phyloP scores from a whole-genome alignment of 768 basidiomycete species.

The Auricularia cornea region DNA sequence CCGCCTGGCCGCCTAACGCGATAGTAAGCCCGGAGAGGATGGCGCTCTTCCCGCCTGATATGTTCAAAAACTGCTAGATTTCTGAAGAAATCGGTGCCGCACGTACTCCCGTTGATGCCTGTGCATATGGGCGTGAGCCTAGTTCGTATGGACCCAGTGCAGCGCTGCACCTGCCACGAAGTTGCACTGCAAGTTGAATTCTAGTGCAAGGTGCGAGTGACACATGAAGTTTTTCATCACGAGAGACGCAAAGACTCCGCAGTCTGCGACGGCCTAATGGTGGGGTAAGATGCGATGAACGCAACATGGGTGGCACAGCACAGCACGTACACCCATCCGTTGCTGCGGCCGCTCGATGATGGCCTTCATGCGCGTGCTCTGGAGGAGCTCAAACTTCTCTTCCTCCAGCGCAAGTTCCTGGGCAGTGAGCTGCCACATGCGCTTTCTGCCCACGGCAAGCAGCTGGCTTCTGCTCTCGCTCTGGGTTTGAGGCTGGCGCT shows the following conservation, averaged over 20 bases:
- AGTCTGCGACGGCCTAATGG: conserved; percentile 64
- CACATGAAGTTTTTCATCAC: conserved; percentile 96
- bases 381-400: not conserved
- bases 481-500: too few relatives aligned
- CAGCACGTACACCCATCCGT: not conserved
- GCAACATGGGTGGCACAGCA: not conserved
- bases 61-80: too few relatives aligned
- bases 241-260: conserved; percentile 79
- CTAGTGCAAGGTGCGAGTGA: conserved; percentile 74
- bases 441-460: not conserved
- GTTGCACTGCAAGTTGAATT: conserved; percentile 89
- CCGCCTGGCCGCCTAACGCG: conserved; percentile 88
- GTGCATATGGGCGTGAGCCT: conserved; percentile 2
- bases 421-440: not conserved
- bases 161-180: conserved; percentile 85
- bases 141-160: not conserved
- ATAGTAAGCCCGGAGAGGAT: conserved; percentile 88
- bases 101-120: conserved; percentile 92
- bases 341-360: not conserved
- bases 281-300: not conserved
- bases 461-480: too few relatives aligned
- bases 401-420: not conserved
- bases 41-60: conserved; percentile 89
- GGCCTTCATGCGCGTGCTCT: not conserved
- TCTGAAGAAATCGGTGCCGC: not conserved